Base-by-base conservation (phyloP, 2,329 filamentous ascomycete species). In the Penicillium hordei region DNA sequence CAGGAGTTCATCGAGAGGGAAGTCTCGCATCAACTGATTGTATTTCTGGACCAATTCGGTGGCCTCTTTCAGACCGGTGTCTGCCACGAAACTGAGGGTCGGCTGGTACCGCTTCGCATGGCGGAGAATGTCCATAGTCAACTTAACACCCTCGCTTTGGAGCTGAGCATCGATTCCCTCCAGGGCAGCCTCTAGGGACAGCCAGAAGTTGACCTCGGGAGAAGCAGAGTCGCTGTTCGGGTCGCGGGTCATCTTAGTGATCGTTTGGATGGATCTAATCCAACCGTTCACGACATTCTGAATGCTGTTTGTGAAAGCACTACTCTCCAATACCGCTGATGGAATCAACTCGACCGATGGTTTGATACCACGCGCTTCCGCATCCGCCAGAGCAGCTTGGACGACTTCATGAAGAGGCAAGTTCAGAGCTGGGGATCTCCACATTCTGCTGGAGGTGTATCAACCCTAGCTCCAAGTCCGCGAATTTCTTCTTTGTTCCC, bases 141-240 rank as follows among this genome's bases (percentile, higher is more conserved):
- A 78, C 66, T 86, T 83, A 21, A 99, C 93, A 29, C 94, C 94
- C 55, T 96, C 91, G 63, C 93, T 92, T 61, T 88, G 83, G 56
- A 99, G 83, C 74, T 97, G 93, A 40, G 83, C 85, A 73, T 97
- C 93, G 59, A 99, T 96, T 29, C 89, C 89, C 73, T 97, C 93
- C 62, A 99, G 78, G 5, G 93, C 91, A 17, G 89, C 89, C 75
- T 99, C 95, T 90, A 99, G 96, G 2, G 92, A 95, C 50, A 99
- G 76, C 94, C 94, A 99, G 72, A 99, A 99, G 75, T 97, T 97
- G 75, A 99, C 96, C 75, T 99, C 94, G 74, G 97, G 94, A 56
- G 91, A 93, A 33, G 94, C 94, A 23, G 92, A 96, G 33, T 87
- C 83, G 64, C 84, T 82, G 73, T 88, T 72, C 0, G 91, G 87